phyloP scores from a whole-genome alignment of 345 rosid genomes.

The Noccaea bulbosa region DNA sequence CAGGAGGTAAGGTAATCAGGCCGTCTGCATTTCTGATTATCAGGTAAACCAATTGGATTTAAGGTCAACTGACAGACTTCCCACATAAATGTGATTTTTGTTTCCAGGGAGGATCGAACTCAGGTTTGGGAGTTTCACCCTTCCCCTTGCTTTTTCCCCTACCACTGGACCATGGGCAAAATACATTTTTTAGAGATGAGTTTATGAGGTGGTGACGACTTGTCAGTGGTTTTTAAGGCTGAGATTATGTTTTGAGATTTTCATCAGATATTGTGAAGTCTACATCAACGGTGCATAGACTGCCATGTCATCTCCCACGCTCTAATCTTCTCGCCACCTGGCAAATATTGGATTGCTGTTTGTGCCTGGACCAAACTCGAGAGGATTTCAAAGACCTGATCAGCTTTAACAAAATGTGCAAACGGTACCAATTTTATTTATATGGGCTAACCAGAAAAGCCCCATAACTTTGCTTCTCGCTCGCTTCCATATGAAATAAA shows the following conservation, averaged over 20 bases:
- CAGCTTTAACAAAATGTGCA: background rate
- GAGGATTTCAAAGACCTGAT: background rate
- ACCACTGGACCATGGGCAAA: too few relatives aligned
- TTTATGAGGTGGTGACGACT: slow-evolving; percentile 23
- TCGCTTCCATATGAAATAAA: background rate
- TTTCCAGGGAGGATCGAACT: too few relatives aligned
- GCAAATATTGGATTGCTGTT: background rate
- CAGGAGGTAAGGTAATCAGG: too few relatives aligned
- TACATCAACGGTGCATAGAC: slow-evolving; percentile 17
- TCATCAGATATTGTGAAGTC: slow-evolving; percentile 27
- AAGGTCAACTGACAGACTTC: too few relatives aligned
- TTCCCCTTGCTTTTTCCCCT: too few relatives aligned
- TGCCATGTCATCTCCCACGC: slow-evolving; percentile 15
- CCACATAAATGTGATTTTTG: too few relatives aligned
- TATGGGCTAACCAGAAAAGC: background rate
- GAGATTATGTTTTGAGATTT: slow-evolving; percentile 35
- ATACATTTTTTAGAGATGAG: background rate
- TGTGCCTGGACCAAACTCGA: background rate
- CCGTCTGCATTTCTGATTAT: too few relatives aligned
- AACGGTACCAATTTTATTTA: background rate
- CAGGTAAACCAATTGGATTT: too few relatives aligned
- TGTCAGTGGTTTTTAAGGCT: slow-evolving; percentile 21
- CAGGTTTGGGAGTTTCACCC: too few relatives aligned
- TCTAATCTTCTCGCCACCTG: background rate
- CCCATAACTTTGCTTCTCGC: background rate